Evolutionary conservation across 768 basidiomycete species (phyloP), one percentile per base, ranked within the genome.

Genomic region (Exidia glandulosa): DNA sequence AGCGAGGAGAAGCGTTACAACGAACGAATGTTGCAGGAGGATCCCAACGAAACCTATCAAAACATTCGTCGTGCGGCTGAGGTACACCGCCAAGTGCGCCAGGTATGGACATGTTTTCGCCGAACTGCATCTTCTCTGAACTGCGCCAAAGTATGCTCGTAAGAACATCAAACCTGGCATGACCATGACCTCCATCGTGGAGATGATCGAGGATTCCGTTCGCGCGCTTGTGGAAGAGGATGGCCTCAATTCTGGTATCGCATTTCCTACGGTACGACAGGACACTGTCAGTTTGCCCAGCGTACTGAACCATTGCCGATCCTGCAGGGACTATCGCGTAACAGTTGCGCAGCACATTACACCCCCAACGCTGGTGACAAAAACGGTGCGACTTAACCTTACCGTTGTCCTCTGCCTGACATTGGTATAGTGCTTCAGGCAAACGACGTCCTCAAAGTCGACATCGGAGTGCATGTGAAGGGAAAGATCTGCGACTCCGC

Each of bases 401-500:
- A 34, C 50, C 27, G 45, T 59, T 47, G 34, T 30, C 61, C 31
- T n/a, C 30, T 45, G 47, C 47, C 14, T 3, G 16, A 45, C 34
- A 37, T 59, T 47, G 12, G 19, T n/a, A 32, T 69, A 94, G 94
- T 94, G 29, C 75, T 98, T 32, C 79, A 87, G 69, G 74, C 81
- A 59, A 83, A 85, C 36, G 95, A 98, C 68, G 88, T 97, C 19
- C 77, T 99, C 63, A 98, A 99, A 75, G 93, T 99, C 55, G 96
- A 99, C 69, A 82, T 99, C 66, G 96, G 96, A 56, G 94, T 98
- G 2, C 96, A 99, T 64, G 94, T 98, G 33, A 89, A 88, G 66
- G 96, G 95, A n/a, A 80, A 91, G 57, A 99, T 98, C 61, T 70
- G 86, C 31, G 96, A 99, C 71, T 97, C 94, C 54, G 96, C 96